Evolutionary conservation across 805 yeast species (phyloP), one percentile per base, ranked within the genome.

Genomic region (Debaryomyces maramus): DNA sequence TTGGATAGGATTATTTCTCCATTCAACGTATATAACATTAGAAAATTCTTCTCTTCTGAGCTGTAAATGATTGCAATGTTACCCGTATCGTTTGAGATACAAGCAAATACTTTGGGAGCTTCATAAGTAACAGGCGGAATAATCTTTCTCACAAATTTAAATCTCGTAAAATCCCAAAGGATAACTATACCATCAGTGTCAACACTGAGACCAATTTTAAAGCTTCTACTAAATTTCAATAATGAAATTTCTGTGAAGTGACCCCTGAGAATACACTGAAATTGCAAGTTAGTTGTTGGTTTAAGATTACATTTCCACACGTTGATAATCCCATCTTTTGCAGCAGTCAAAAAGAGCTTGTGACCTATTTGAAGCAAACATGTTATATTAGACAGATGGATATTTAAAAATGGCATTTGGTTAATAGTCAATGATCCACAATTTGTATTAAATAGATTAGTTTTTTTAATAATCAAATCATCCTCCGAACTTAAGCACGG

Each of bases 81-180:
- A 0, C 88, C 90, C 1, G 78, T 61, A 34, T 74, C 78, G 48
- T 75, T 70, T 0, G 84, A 77, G 17, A 82, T 70, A 3, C 77
- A 66, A 3, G 72, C 56, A 11, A 66, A 55, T 14, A 56, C 63
- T 5, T 42, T 48, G 2, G 34, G 23, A 5, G 24, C 11, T 6
- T 34, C 41, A 6, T 53, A 44, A 5, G 55, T 44, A 27, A 33
- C 32, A 10, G 56, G 46, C 34, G 53, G 43, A 2, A 26, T 53
- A 5, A 69, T 45, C 34, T 53, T 53, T 40, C 86, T 60, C 3
- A 85, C 72, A 31, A 73, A 70, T 37, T 72, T 72, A 37, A 67
- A 68, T 21, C 81, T 55, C 2, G 80, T 70, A 28, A 80, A 48
- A 50, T 87, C 88, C 91, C 95, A 87, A 3, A 81, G 46, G 14